Percentiles rank a stretch among this genome's conserved stretches.
Evolutionary conservation across 2,329 filamentous ascomycete species (phyloP).

Genomic region (Cladosporium oxysporum): DNA sequence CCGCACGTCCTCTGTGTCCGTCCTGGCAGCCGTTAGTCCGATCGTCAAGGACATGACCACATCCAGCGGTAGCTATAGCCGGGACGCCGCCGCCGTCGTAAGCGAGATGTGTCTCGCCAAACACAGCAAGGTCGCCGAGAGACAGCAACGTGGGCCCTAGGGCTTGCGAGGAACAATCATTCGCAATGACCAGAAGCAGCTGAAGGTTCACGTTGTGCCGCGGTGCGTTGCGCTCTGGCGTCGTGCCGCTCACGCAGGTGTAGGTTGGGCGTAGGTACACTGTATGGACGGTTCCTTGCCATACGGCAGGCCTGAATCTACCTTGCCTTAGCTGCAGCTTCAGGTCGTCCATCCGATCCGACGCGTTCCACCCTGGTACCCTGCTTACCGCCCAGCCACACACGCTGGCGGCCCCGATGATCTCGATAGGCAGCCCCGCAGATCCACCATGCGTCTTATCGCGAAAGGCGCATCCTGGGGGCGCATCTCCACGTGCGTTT

Average conservation of each 20-base stretch:
- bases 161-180: neutral
- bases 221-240: neutral
- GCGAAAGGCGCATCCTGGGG: conserved; percentile 13
- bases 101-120: conserved; percentile 14
- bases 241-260: neutral
- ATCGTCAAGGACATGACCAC: conserved; percentile 3
- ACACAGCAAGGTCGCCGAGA: conserved; percentile 11
- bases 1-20: neutral
- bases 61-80: neutral
- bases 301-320: neutral
- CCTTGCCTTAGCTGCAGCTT: conserved; percentile 5
- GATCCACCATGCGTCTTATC: neutral
- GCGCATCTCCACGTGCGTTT: conserved; percentile 16
- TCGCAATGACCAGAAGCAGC: neutral
- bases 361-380: neutral
- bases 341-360: neutral
- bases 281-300: neutral
- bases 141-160: neutral
- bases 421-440: conserved; percentile 13
- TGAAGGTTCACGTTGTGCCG: neutral
- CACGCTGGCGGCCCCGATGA: neutral
- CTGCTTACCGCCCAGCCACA: neutral
- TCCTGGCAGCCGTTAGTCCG: conserved; percentile 1
- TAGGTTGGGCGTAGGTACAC: neutral
- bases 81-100: neutral